Conservation (phyloP, 2,329 filamentous ascomycete species). For the Neofusicoccum parvum region DNA sequence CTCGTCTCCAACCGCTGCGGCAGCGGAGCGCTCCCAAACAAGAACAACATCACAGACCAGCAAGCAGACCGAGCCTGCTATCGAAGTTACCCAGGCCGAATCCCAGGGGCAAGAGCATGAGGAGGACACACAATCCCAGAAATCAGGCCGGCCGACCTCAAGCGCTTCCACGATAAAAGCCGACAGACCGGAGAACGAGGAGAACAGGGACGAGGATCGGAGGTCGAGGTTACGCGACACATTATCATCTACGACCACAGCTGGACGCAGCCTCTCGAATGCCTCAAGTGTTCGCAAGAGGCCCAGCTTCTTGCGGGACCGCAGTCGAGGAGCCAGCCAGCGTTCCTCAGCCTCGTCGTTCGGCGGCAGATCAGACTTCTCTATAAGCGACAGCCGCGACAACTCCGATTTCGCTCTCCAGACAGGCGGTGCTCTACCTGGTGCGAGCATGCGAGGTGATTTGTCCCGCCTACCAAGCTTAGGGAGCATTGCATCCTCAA, state of each 20-base stretch:
- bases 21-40: conserved; percentile 39
- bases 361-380: conserved; percentile 55
- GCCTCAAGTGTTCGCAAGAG: conserved; percentile 39
- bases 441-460: conserved; percentile 39
- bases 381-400: conserved; percentile 63
- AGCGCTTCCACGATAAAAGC: conserved; percentile 43
- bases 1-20: conserved; percentile 48
- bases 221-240: conserved; percentile 5
- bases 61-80: conserved; percentile 11
- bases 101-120: conserved; percentile 16
- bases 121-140: conserved; percentile 10
- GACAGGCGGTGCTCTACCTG: conserved; percentile 73
- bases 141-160: conserved; percentile 31
- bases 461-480: conserved; percentile 80
- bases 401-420: conserved; percentile 79
- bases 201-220: conserved; percentile 1
- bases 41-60: conserved; percentile 14
- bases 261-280: conserved; percentile 3
- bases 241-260: not conserved
- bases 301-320: conserved; percentile 58
- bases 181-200: not conserved
- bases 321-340: conserved; percentile 53
- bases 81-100: conserved; percentile 18
- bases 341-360: conserved; percentile 62
- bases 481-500: conserved; percentile 82